Base-by-base conservation (phyloP, 2,329 filamentous ascomycete genomes). In the Drechslerella dactyloides region DNA sequence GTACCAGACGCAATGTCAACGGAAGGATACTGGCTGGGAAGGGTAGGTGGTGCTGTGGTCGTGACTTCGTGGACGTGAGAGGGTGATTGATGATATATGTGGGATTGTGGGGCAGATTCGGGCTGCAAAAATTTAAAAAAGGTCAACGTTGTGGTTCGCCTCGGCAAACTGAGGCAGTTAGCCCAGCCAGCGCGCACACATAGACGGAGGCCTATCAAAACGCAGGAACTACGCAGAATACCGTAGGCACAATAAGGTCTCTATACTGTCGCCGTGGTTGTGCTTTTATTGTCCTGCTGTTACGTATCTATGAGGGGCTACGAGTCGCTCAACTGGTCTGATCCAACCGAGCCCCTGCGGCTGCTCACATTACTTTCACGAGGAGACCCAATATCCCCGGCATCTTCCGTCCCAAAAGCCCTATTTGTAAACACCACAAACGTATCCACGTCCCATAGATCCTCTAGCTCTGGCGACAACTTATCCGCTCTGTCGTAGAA, bases 361-460 rank as follows among this genome's bases (percentile, higher is more conserved):
- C 68, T 72, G 40, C 68, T 72, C 11, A 65, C 60, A 48, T 72
- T 72, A 46, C 68, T 72, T 11, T 40, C 60, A 2, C 68, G 33
- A 33, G 68, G 60, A 4, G 68, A 72, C 30, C 51, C 55, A 46
- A 65, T 54, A n/a, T 33, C 63, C 17, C 54, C 63, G 10, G 21
- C 1, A 40, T 68, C 69, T 51, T 63, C 63, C 23, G 62, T 68
- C 54, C 81, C 81, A 78, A 89, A 89, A 1, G 87, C 81, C 40
- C 81, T 80, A 64, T 83, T 84, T 73, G 84, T 85, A 83, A 86
- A 88, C 75, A 87, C 86, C 1, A 81, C 82, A 78, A 89, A 89
- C 4, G 84, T 84, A 74, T 88, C 85, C 5, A 85, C 82, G 77
- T 88, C 86, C 86, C 86, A 88, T 3, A 88, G 82, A 40, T 84